phyloP scores from a whole-genome alignment of 2,329 filamentous ascomycete species.

The Zymoseptoria tritici region DNA sequence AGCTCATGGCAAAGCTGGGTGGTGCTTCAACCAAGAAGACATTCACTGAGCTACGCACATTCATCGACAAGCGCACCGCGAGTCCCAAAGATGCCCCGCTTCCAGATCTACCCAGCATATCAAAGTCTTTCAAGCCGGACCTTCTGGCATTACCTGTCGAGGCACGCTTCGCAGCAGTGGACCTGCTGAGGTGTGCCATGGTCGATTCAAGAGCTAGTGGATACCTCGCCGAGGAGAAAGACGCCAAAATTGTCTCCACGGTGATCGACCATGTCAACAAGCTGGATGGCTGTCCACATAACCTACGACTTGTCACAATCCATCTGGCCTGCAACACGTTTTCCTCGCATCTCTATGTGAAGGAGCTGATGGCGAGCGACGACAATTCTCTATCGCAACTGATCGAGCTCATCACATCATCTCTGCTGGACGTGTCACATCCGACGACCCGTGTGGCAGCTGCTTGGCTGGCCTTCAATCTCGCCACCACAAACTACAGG shows the following conservation, averaged over 20 bases:
- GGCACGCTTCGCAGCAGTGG: conserved; percentile 71
- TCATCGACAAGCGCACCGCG: conserved; percentile 57
- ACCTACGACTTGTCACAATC: conserved; percentile 71
- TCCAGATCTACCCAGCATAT: conserved; percentile 62
- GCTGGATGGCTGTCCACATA: conserved; percentile 65
- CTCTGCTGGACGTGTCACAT: conserved; percentile 70
- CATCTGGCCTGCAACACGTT: conserved; percentile 84
- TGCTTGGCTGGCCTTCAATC: conserved; percentile 75
- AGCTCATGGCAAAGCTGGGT: conserved; percentile 73
- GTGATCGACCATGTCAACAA: conserved; percentile 51
- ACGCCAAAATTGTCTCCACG: conserved; percentile 54
- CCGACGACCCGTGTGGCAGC: conserved; percentile 71
- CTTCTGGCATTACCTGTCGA: conserved; percentile 50
- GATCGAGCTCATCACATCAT: conserved; percentile 64
- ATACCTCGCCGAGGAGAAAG: conserved; percentile 68
- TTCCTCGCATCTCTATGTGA: conserved; percentile 61
- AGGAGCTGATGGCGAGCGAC: conserved; percentile 27
- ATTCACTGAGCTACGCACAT: conserved; percentile 59
- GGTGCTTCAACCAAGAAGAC: conserved; percentile 49
- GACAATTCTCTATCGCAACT: conserved; percentile 43
- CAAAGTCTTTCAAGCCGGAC: conserved; percentile 26
- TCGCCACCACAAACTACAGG: conserved; percentile 63
- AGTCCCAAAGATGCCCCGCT: conserved; percentile 60
- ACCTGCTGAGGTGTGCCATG: conserved; percentile 72
- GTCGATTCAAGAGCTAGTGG: conserved; percentile 71